Base-by-base conservation (phyloP, 1,284 basidiomycete species). In the Apiotrichum sp. region DNA sequence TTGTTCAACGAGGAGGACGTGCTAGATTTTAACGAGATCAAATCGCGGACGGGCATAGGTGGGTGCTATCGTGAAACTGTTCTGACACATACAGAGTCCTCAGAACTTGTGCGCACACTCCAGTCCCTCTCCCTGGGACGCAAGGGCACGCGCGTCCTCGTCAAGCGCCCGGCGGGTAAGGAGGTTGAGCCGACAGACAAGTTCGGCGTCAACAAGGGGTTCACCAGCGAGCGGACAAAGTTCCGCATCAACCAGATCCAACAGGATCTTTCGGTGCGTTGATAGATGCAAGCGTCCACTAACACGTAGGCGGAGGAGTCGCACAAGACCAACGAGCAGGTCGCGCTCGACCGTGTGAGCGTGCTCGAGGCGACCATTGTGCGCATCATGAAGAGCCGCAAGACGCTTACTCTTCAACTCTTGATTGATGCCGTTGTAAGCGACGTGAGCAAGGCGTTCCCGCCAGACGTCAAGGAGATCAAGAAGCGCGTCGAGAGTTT, bases 191-290 rank as follows among this genome's bases (percentile, higher is more conserved):
- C 87, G 42, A 78, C 74, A 0, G 95, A 98, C 71, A 73, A 82
- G 52, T 95, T 98, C 72, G 73, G 75, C 36, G 89, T 88, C 78
- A 97, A 98, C 74, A 79, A 83, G 47, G 83, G 83, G 14, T 96
- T 98, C 73, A 84, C 85, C 43, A 89, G 95, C 69, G 82, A 86
- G 7, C 81, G 84, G 31, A 78, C 85, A 49, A 88, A 86, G 65
- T 84, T 98, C 47, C 88, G 90, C 73, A 95, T 98, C 78, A 97
- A 95, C 70, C 90, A 93, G 51, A 96, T 98, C 61, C 95, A 98
- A 75, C 87, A 87, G 47, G 92, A 93, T 70, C 88, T 93, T 65
- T 86, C 89, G 57, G 22, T 22, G 22, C 22, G 22, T 22, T 22
- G 22, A 22, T 22, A 22, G 22, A 22, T 22, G 22, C 22, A 22